phyloP scores from a whole-genome alignment of 1,139 yeast species.

The Saccharomyces hybrid region DNA sequence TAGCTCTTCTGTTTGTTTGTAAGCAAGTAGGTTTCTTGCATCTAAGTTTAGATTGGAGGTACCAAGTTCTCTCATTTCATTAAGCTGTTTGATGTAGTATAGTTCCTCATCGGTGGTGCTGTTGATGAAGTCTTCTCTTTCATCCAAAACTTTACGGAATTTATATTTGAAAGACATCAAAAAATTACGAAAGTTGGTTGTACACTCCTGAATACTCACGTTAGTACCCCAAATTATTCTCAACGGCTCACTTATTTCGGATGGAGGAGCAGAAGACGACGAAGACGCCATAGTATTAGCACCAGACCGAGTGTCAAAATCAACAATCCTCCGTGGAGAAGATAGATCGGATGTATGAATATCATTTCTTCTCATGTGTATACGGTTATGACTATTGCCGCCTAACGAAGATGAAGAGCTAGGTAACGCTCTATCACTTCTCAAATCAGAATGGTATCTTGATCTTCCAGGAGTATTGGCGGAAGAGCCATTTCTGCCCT shows the following conservation, averaged over 20 bases:
- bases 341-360: slow-evolving; percentile 49
- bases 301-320: slow-evolving; percentile 27
- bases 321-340: slow-evolving; percentile 41
- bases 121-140: slow-evolving; percentile 34
- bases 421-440: slow-evolving; percentile 29
- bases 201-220: slow-evolving; percentile 82
- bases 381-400: slow-evolving; percentile 28
- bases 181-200: slow-evolving; percentile 72
- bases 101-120: slow-evolving; percentile 63
- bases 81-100: slow-evolving; percentile 65
- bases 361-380: slow-evolving; percentile 45
- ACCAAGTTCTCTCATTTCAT: slow-evolving; percentile 69
- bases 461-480: slow-evolving; percentile 15
- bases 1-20: slow-evolving; percentile 66
- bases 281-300: slow-evolving; percentile 15
- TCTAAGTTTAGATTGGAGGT: slow-evolving; percentile 79
- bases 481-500: slow-evolving; percentile 13
- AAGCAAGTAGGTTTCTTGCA: slow-evolving; percentile 69
- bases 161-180: slow-evolving; percentile 75
- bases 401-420: slow-evolving; percentile 26
- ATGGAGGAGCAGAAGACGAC: slow-evolving; percentile 26
- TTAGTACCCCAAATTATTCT: slow-evolving; percentile 98
- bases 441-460: slow-evolving; percentile 29
- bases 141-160: slow-evolving; percentile 59
- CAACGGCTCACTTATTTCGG: slow-evolving; percentile 56